phyloP scores from a whole-genome alignment of 176 grass and related monocot species.

The Phyllostachys edulis region DNA sequence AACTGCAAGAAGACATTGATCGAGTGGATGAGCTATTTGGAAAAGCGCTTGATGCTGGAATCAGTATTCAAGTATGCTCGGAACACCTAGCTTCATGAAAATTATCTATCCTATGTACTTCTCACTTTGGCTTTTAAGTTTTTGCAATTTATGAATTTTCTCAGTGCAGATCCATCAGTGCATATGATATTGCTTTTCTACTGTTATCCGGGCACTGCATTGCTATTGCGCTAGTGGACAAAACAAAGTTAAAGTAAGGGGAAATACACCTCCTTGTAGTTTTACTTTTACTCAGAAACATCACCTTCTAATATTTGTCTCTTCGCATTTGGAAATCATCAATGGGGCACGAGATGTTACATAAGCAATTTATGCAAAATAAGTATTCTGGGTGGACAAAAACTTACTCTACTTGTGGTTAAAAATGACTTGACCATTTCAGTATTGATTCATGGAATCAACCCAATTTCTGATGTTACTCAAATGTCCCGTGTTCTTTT shows the following conservation, averaged over 20 bases:
- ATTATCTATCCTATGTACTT: background rate
- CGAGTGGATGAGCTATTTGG: conserved; percentile 75
- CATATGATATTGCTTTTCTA: conserved; percentile 76
- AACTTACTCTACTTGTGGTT: background rate
- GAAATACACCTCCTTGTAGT: background rate
- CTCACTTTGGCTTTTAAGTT: conserved; percentile 31
- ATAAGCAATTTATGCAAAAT: background rate
- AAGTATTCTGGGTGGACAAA: background rate
- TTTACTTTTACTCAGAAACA: background rate
- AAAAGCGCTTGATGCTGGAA: conserved; percentile 82
- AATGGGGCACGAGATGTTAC: background rate
- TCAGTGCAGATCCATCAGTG: conserved; percentile 94
- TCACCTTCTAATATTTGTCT: background rate
- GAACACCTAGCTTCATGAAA: background rate
- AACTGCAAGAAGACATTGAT: conserved; percentile 89
- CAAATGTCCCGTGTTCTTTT: background rate
- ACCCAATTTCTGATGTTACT: background rate
- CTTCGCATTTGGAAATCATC: background rate
- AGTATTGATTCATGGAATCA: background rate
- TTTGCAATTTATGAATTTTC: conserved; percentile 49
- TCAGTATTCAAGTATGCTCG: conserved; percentile 84
- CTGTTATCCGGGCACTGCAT: conserved; percentile 77
- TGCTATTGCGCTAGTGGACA: conserved; percentile 93
- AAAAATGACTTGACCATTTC: background rate
- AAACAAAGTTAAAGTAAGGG: conserved; percentile 81